A percentile compares a stretch with the other conserved stretches of the same genome.
These are phyloP conservation scores for Stromatinia cepivora DNA, from an alignment of 2,329 filamentous ascomycete species.

Conservation along the genomic window DNA sequence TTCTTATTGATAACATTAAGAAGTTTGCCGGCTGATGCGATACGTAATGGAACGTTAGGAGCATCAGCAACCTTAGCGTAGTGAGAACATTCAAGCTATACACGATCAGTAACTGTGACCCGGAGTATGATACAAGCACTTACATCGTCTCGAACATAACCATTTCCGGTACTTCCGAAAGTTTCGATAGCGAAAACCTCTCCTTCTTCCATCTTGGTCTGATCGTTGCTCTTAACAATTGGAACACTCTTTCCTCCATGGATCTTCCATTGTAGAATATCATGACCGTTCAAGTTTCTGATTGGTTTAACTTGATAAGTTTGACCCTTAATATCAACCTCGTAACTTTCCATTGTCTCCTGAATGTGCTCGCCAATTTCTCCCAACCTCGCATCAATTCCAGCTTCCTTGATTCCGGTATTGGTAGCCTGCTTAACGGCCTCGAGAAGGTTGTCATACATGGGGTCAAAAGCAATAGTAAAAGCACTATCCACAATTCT, in stretches of 20 bases:
- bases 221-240: constrained; percentile 84
- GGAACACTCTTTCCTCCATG: constrained; percentile 92
- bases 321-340: constrained; percentile 55
- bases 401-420: constrained; percentile 81
- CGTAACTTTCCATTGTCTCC: constrained; percentile 63
- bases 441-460: constrained; percentile 65
- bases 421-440: constrained; percentile 70
- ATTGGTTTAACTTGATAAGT: constrained; percentile 56
- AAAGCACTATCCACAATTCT: constrained; percentile 72
- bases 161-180: constrained; percentile 90
- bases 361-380: constrained; percentile 60
- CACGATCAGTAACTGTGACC: constrained; percentile 25
- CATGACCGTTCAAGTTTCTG: constrained; percentile 66
- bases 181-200: constrained; percentile 96
- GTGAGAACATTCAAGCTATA: constrained; percentile 76
- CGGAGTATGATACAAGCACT: constrained; percentile 36
- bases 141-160: constrained; percentile 83
- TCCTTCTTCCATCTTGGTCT: constrained; percentile 97
- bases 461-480: constrained; percentile 66
- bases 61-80: constrained; percentile 77
- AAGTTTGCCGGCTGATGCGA: constrained; percentile 81
- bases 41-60: constrained; percentile 71
- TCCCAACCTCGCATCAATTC: constrained; percentile 85
- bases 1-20: constrained; percentile 93
- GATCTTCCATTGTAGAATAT: constrained; percentile 84